phyloP scores from a whole-genome alignment of 768 basidiomycete genomes.

The Russula sp. region DNA sequence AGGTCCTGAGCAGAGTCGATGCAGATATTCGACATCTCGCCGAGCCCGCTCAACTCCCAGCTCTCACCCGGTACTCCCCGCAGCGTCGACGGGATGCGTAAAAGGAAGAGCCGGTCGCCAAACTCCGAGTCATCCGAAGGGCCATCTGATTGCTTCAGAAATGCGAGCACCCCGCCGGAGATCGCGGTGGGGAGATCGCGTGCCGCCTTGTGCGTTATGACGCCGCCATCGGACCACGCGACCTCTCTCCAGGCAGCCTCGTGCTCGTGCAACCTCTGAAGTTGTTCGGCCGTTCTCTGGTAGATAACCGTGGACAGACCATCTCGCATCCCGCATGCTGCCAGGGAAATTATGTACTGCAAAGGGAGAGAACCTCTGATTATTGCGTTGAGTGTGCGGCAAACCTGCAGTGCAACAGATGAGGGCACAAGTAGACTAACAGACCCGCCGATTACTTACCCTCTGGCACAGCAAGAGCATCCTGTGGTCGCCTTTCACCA shows the following conservation, averaged over 20 bases:
- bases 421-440: neutral
- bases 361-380: slow-evolving; percentile 11
- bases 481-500: slow-evolving; percentile 6
- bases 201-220: neutral
- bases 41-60: slow-evolving; percentile 19
- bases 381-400: slow-evolving; percentile 9
- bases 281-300: slow-evolving; percentile 4
- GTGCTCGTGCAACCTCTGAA: slow-evolving; percentile 8
- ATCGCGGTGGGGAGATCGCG: slow-evolving; percentile 9
- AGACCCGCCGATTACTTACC: neutral
- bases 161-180: slow-evolving; percentile 19
- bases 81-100: slow-evolving; percentile 14
- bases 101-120: slow-evolving; percentile 4
- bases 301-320: neutral
- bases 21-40: slow-evolving; percentile 10
- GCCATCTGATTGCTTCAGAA: neutral
- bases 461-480: slow-evolving; percentile 12
- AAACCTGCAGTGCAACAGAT: neutral
- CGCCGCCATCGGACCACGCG: slow-evolving; percentile 13
- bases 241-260: slow-evolving; percentile 19
- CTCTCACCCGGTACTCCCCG: slow-evolving; percentile 14
- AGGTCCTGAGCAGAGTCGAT: slow-evolving; percentile 19
- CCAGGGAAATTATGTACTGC: slow-evolving; percentile 12
- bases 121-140: neutral
- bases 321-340: slow-evolving; percentile 17